Evolutionary conservation across 2,329 filamentous ascomycete genomes (phyloP), one percentile per base, ranked within the genome.

Genomic region (Tolypocladium endophyticum): DNA sequence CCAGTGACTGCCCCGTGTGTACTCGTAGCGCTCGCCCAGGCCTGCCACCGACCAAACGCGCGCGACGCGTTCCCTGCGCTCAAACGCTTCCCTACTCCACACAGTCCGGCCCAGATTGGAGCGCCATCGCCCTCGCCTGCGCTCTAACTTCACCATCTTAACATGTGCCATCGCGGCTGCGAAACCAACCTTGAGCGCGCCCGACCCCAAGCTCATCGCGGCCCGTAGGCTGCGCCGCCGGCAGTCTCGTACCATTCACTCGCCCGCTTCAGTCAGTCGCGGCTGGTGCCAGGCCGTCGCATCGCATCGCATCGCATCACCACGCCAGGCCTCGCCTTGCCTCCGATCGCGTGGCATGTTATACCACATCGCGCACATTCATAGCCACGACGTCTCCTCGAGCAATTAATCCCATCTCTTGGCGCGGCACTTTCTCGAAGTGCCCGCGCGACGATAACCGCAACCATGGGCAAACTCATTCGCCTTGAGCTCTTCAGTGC

Each of bases 401-500:
- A 35, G 30, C 20, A 36, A 2, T 16, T 5, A 14, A 20, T 33
- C 18, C 20, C 30, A 20, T 35, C 7, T 18, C 56, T 9, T 35
- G 33, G 28, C 28, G 47, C 47, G 47, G 28, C 28, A n/a, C 28
- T n/a, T n/a, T 11, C 18, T n/a, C 47, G n/a, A 5, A 53, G 28
- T 33, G 47, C 23, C 28, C 33, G 43, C 55, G 36, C 53, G 11
- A 33, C 55, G 39, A 56, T 23, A 50, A 20, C 45, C 61, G 66
- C 73, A 77, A 87, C 73, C 64, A 97, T 99, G 94, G 93, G 93
- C 66, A 97, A 97, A 77, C 87, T 99, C 70, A 90, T 96, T 70
- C 88, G 92, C 63, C 86, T 99, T 58, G 93, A 97, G 81, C 82
- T 99, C 63, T 96, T 89, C 79, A 97, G 91, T 94, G 80, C 65